These are phyloP conservation scores for Lycium barbarum DNA, from an alignment of 257 asterid genomes.

Conservation along the genomic window DNA sequence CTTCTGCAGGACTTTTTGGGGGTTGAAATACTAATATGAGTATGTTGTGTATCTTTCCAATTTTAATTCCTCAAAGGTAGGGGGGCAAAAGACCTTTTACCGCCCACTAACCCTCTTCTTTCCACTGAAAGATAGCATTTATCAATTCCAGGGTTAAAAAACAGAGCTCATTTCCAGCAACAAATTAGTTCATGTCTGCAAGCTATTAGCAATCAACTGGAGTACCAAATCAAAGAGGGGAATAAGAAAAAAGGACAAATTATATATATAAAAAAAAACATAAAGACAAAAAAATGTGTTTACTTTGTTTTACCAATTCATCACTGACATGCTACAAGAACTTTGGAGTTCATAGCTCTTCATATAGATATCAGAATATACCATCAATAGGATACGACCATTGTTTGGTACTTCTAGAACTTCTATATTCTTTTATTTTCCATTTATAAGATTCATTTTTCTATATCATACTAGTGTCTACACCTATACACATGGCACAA, in stretches of 20 bases:
- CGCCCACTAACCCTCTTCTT: background rate
- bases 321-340: background rate
- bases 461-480: background rate
- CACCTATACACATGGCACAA: background rate
- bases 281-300: background rate
- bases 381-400: background rate
- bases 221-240: background rate
- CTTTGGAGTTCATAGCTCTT: background rate
- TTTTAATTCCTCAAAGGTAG: background rate
- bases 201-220: conserved; percentile 5
- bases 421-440: background rate
- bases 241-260: background rate
- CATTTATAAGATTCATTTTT: background rate
- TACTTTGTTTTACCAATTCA: background rate
- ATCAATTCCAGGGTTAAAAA: background rate
- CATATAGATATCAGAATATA: background rate
- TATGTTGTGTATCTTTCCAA: background rate
- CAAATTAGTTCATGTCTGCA: background rate
- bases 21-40: conserved; percentile 2
- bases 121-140: background rate
- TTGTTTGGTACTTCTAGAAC: background rate
- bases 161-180: background rate
- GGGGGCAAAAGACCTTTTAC: background rate
- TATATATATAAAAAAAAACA: background rate
- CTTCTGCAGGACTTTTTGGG: background rate